phyloP scores from a whole-genome alignment of 108 stramenopile genomes.

The Cylindrotheca closterium region DNA sequence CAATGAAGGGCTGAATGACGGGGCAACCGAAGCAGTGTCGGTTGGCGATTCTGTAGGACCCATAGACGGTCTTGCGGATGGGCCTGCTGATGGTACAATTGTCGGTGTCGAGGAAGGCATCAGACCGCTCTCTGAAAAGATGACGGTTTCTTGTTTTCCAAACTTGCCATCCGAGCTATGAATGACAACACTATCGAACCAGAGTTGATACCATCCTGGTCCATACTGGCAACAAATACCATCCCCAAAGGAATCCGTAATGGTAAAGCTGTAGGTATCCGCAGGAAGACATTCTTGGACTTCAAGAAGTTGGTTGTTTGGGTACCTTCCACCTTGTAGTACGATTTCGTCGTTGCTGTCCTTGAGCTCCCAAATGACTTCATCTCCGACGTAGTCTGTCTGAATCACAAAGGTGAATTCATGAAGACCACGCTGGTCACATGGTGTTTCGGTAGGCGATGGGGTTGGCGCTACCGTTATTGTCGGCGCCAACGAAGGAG shows the following conservation, averaged over 20 bases:
- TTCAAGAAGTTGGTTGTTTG: background rate
- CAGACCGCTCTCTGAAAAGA: background rate
- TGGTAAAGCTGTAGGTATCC: conserved; percentile 10
- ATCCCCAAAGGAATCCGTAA: conserved; percentile 39
- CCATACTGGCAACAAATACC: conserved; percentile 48
- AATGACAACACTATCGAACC: conserved; percentile 25
- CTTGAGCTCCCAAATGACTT: too few relatives aligned
- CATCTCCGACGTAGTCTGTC: too few relatives aligned
- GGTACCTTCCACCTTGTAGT: background rate
- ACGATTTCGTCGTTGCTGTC: background rate
- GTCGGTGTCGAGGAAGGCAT: background rate
- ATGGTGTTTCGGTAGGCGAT: background rate
- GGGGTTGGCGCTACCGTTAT: background rate
- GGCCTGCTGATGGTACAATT: background rate
- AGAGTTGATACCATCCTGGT: conserved; percentile 34
- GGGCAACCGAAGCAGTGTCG: background rate
- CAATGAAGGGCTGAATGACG: background rate
- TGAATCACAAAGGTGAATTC: too few relatives aligned
- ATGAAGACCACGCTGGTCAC: background rate
- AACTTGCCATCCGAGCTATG: conserved; percentile 30
- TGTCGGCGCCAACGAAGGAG: background rate
- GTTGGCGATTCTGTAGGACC: background rate
- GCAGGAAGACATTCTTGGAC: background rate
- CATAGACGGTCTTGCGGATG: too few relatives aligned
- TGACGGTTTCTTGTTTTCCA: conserved; percentile 24